Base-by-base conservation (phyloP, 768 basidiomycete species). In the Xerocomus potaroensis region DNA sequence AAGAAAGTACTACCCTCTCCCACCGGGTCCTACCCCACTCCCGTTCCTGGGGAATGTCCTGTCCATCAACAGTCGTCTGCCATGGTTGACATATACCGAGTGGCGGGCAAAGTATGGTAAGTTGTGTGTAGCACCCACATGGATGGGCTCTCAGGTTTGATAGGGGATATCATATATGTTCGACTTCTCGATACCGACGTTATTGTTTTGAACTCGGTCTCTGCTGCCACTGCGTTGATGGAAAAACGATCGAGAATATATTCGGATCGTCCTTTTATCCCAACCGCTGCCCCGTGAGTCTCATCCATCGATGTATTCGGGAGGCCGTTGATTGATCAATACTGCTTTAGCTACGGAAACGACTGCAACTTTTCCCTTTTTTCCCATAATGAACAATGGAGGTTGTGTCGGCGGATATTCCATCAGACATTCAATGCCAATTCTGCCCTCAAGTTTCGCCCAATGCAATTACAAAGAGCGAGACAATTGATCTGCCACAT, bases 21-120 rank as follows among this genome's bases (percentile, higher is more conserved):
- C 60, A 21, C 56, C 59, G 31, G 58, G 59, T 35, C 59, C 56
- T 10, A 53, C 41, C 16, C 39, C 50, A 4, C 35, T 61, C 3
- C 60, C 57, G 11, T 23, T 61, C 14, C 4, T 61, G 16, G 60
- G 56, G 29, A 61, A 41, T 19, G 42, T 9, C 1, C 40, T 59
- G 11, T 54, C 53, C 11, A 16, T 61, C 5, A 26, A 52, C 12
- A 11, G 27, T 7, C n/a, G 18, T 6, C 18, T 19, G 11, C 47
- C 47, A 19, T 48, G 41, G 41, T 1, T 39, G 6, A 49, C 48
- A 3, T 43, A 31, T 23, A 31, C 47, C 3, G 19, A 29, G 11
- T 48, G 47, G 47, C 14, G 19, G 14, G 31, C 12, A 16, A 41
- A 24, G 7, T 47, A 47, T 15, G 46, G 46, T 41, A n/a, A 16